Conservation (phyloP, 352 stramenopile genomes). For the Globisporangium iwayamae region DNA sequence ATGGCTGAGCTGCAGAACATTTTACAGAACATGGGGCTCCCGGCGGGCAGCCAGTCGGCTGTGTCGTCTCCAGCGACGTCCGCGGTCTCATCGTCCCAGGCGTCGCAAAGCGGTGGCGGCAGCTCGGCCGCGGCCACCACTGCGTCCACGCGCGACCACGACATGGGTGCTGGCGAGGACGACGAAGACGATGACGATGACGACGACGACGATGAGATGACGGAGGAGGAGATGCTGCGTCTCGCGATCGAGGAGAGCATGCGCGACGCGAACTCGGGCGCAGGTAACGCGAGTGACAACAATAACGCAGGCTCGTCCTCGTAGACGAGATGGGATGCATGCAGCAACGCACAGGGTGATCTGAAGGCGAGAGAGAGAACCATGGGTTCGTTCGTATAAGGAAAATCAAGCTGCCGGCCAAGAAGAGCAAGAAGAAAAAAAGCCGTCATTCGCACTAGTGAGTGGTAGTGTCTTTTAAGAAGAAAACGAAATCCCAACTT, state of each 20-base stretch:
- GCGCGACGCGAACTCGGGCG: slow-evolving; percentile 61
- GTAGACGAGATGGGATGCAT: slow-evolving; percentile 20
- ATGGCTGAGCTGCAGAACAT: slow-evolving; percentile 88
- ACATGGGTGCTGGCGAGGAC: slow-evolving; percentile 44
- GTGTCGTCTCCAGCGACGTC: slow-evolving; percentile 73
- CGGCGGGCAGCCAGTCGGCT: slow-evolving; percentile 48
- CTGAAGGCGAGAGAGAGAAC: neutral
- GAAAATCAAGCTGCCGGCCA: slow-evolving; percentile 1
- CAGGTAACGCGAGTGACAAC: slow-evolving; percentile 44
- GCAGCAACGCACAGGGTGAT: neutral
- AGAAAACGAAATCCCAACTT: slow-evolving; percentile 8
- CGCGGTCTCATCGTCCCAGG: slow-evolving; percentile 71
- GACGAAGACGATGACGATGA: slow-evolving; percentile 72
- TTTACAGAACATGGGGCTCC: slow-evolving; percentile 85
- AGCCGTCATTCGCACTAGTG: slow-evolving; percentile 5
- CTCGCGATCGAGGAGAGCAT: slow-evolving; percentile 87
- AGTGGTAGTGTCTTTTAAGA: slow-evolving; percentile 12
- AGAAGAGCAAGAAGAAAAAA: neutral
- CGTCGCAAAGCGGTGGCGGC: slow-evolving; percentile 58
- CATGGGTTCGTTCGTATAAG: neutral
- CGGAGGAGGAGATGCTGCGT: slow-evolving; percentile 81
- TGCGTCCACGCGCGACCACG: slow-evolving; percentile 72
- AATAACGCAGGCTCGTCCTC: slow-evolving; percentile 45
- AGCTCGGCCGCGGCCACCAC: slow-evolving; percentile 70
- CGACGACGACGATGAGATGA: slow-evolving; percentile 86